These are phyloP conservation scores for Tephrocybe sp. DNA, from an alignment of 768 basidiomycete genomes.

Conservation along the genomic window DNA sequence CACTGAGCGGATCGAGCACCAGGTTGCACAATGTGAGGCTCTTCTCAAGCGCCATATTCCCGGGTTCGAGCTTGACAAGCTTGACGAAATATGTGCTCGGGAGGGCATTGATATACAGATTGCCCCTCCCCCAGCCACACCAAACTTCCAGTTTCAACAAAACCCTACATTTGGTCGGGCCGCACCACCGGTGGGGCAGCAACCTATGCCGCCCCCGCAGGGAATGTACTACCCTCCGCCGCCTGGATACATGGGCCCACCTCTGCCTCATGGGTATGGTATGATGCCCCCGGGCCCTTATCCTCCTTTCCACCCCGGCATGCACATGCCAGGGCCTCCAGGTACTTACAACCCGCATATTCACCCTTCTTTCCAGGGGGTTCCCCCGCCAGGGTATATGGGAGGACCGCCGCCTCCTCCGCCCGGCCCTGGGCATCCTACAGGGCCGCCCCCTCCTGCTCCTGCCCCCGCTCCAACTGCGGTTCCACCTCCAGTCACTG, in stretches of 20 bases:
- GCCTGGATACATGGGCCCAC: constrained; percentile 37
- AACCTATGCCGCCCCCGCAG: constrained; percentile 35
- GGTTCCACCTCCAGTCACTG: constrained; percentile 20
- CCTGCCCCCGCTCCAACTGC: constrained; percentile 23
- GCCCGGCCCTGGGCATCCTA: constrained; percentile 27
- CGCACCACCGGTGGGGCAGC: constrained; percentile 32
- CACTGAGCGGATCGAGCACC: constrained; percentile 79
- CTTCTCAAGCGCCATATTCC: constrained; percentile 75
- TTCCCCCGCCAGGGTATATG: constrained; percentile 31
- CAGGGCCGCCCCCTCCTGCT: constrained; percentile 27
- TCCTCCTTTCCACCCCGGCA: constrained; percentile 34
- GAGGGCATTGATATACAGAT: constrained; percentile 62
- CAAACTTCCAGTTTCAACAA: constrained; percentile 34
- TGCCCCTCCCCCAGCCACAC: constrained; percentile 22
- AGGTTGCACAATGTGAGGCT: constrained; percentile 75
- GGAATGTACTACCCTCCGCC: constrained; percentile 42
- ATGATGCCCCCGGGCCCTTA: constrained; percentile 40
- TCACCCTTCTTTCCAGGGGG: constrained; percentile 62
- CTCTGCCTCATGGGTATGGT: constrained; percentile 33
- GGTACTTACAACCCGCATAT: constrained; percentile 55
- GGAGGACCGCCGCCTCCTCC: constrained; percentile 31
- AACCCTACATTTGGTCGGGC: constrained; percentile 26
- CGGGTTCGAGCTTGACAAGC: constrained; percentile 61
- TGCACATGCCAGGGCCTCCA: constrained; percentile 39
- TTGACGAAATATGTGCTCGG: constrained; percentile 64